Evolutionary conservation across 2,329 filamentous ascomycete species (phyloP).

Genomic region (Cladosporium colombiae): DNA sequence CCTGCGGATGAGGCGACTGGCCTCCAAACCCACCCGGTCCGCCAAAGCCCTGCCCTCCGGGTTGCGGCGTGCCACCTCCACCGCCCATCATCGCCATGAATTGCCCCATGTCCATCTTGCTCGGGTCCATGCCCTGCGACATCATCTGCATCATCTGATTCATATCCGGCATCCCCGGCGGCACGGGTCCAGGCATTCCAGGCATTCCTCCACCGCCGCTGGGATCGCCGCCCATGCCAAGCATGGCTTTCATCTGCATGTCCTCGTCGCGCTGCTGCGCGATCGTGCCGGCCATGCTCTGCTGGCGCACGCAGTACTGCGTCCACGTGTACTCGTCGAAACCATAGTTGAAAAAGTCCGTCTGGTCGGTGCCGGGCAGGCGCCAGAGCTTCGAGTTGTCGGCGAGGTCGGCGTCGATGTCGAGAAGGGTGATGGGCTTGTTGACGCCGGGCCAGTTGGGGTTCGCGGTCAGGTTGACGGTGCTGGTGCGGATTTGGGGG

Average conservation of each 20-base stretch:
- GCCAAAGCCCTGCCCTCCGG: slow-evolving; percentile 26
- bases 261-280: slow-evolving; percentile 74
- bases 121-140: slow-evolving; percentile 53
- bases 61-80: slow-evolving; percentile 31
- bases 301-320: slow-evolving; percentile 87
- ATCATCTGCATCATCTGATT: slow-evolving; percentile 61
- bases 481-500: slow-evolving; percentile 71
- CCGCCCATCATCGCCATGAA: slow-evolving; percentile 57
- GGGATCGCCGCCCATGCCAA: slow-evolving; percentile 52
- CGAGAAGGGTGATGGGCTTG: slow-evolving; percentile 68
- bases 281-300: slow-evolving; percentile 74
- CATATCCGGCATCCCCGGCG: slow-evolving; percentile 49
- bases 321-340: slow-evolving; percentile 99
- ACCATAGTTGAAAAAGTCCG: slow-evolving; percentile 98
- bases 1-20: slow-evolving; percentile 10
- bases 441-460: slow-evolving; percentile 55
- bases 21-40: slow-evolving; percentile 21
- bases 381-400: slow-evolving; percentile 91
- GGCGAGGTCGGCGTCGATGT: slow-evolving; percentile 55
- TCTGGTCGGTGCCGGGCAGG: slow-evolving; percentile 88
- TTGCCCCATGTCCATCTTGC: slow-evolving; percentile 54
- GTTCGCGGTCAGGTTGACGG: slow-evolving; percentile 79
- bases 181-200: slow-evolving; percentile 40
- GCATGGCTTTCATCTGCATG: slow-evolving; percentile 62
- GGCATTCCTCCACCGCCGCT: slow-evolving; percentile 39